Conservation (phyloP, 768 basidiomycete genomes). For the Mrakia gelida region DNA sequence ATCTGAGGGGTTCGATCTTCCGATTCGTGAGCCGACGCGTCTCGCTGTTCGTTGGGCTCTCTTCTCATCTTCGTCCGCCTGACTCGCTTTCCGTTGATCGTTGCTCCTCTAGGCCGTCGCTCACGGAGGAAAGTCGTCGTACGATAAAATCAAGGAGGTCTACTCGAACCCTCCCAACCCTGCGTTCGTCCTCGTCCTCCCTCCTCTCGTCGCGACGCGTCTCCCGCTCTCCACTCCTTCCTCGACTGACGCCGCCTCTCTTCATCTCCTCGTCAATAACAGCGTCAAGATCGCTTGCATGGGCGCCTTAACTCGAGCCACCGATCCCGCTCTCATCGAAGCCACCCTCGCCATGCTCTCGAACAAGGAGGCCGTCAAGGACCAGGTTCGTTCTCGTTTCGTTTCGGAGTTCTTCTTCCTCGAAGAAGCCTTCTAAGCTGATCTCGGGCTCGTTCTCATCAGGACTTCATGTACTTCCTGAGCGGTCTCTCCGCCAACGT, state of each 20-base stretch:
- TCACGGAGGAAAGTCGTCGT: conserved; percentile 70
- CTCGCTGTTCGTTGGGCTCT: too few species aligned
- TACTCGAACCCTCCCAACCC: conserved; percentile 71
- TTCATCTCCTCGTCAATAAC: too few species aligned
- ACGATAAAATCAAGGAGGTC: conserved; percentile 63
- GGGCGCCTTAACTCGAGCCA: conserved; percentile 59
- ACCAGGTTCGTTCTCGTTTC: conserved; percentile 42
- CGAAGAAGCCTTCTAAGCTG: not conserved
- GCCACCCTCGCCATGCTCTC: conserved; percentile 61
- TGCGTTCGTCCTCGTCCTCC: conserved; percentile 39
- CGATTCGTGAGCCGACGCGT: conserved; percentile 32
- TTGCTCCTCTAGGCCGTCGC: conserved; percentile 55
- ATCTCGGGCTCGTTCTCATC: conserved; percentile 43
- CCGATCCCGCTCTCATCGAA: conserved; percentile 56
- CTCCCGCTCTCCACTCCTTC: too few species aligned
- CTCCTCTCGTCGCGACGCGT: too few species aligned
- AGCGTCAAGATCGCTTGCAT: conserved; percentile 56
- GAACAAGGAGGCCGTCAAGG: conserved; percentile 46
- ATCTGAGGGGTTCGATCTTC: conserved; percentile 58
- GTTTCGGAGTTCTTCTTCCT: conserved; percentile 37
- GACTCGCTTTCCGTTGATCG: not conserved
- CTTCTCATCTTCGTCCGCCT: not conserved
- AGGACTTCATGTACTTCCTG: conserved; percentile 64
- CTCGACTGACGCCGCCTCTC: too few species aligned
- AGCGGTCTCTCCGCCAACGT: conserved; percentile 57